phyloP scores from a whole-genome alignment of 2,329 filamentous ascomycete species.

The Aspergillus aculeatus region DNA sequence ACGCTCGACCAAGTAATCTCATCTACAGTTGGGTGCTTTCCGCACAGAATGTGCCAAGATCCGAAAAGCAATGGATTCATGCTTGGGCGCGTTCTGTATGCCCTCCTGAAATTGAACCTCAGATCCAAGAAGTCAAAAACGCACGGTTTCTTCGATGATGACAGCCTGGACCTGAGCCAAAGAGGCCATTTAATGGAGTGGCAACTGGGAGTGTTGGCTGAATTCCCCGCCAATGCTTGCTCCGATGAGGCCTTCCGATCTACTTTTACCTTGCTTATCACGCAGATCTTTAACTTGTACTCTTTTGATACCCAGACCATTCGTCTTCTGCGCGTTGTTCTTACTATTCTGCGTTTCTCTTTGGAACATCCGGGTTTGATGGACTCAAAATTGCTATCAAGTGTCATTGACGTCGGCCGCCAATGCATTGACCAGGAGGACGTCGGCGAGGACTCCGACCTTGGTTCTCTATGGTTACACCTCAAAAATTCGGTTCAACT shows the following conservation, averaged over 20 bases:
- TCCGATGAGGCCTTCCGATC: slow-evolving; percentile 30
- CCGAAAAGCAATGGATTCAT: slow-evolving; percentile 36
- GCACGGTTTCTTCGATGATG: slow-evolving; percentile 33
- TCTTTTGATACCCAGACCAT: slow-evolving; percentile 32
- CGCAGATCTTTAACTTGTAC: slow-evolving; percentile 37
- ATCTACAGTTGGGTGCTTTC: slow-evolving; percentile 26
- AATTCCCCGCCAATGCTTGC: slow-evolving; percentile 27
- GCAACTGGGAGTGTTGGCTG: slow-evolving; percentile 38
- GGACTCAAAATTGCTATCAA: slow-evolving; percentile 26
- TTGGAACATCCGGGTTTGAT: slow-evolving; percentile 33
- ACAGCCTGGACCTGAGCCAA: slow-evolving; percentile 23
- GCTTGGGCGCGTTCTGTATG: slow-evolving; percentile 38
- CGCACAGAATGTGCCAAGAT: slow-evolving; percentile 31
- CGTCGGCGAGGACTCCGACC: slow-evolving; percentile 26
- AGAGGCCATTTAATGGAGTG: slow-evolving; percentile 38
- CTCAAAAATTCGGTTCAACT: slow-evolving; percentile 37
- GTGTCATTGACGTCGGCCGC: slow-evolving; percentile 28
- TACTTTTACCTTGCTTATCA: slow-evolving; percentile 29
- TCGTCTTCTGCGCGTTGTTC: slow-evolving; percentile 37
- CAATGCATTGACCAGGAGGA: slow-evolving; percentile 19
- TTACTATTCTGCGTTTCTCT: slow-evolving; percentile 36
- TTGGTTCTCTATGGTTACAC: slow-evolving; percentile 28
- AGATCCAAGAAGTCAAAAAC: slow-evolving; percentile 29
- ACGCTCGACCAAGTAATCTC: slow-evolving; percentile 32
- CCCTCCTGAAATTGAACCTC: slow-evolving; percentile 37